Evolutionary conservation across 768 basidiomycete genomes (phyloP), one percentile per base, ranked within the genome.

Genomic region (Suillus lakei): DNA sequence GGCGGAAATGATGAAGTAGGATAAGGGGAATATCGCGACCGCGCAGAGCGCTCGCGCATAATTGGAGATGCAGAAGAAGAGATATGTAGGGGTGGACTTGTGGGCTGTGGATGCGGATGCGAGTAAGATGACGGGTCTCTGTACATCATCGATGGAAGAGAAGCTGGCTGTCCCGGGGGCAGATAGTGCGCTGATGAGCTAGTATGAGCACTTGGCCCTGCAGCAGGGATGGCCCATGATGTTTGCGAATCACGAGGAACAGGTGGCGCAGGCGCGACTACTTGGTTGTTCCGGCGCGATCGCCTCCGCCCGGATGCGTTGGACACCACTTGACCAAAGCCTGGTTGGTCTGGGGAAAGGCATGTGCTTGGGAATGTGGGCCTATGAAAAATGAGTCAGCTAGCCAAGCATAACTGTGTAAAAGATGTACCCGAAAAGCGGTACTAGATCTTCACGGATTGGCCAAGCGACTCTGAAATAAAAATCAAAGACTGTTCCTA

Each of bases 341-440:
- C 93, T 39, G 92, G 86, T 68, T 93, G 91, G 75, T 93, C 92
- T 60, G 93, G 93, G 1, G 92, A 87, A 60, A 96, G 80, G 74
- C 93, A 96, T 34, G 91, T 92, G 62, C 83, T 86, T 8, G 93
- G 93, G 73, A 95, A 95, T 55, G 87, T 92, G 28, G 93, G 93
- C 0, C 93, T 94, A 18, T 51, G 73, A 26, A 66, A 66, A 68
- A 64, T 72, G 63, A 74, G 69, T 61, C 4, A 62, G 30, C 26
- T 64, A 36, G 7, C 3, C n/a, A 48, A 39, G 36, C 9, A 12
- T 62, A 30, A 38, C 34, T 23, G n/a, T 13, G 18, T 4, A 43
- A 28, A 28, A 46, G 60, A 72, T 82, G 64, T 77, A 94, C 93
- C 94, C 93, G 77, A 96, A 95, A 46, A 96, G 79, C n/a, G 94